Evolutionary conservation across 495 filamentous ascomycete genomes (phyloP).

Genomic region (Staphylotrichum tortipilum): DNA sequence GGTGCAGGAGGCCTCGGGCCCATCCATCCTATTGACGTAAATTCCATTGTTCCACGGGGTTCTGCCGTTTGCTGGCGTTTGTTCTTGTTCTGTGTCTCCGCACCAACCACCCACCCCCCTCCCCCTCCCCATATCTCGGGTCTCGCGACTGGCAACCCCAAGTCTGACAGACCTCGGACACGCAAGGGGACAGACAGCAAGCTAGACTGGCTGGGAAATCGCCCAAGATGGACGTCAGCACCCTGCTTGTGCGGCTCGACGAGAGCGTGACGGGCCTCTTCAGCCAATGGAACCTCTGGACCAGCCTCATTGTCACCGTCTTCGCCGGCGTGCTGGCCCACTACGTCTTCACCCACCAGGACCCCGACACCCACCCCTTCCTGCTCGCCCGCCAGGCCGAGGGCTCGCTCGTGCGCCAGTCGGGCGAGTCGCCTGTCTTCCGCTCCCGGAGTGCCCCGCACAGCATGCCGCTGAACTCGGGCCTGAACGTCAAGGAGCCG

Average conservation of each 20-base stretch:
- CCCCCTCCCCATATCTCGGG: too few species aligned
- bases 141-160: too few species aligned
- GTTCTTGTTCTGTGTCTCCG: background rate
- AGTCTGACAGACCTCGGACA: too few species aligned
- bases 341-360: conserved; percentile 41
- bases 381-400: conserved; percentile 78
- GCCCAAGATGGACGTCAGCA: conserved; percentile 26
- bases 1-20: background rate
- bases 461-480: conserved; percentile 70
- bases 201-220: too few species aligned
- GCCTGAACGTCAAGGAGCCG: conserved; percentile 77
- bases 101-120: too few species aligned
- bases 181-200: too few species aligned
- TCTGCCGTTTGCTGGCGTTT: background rate
- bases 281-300: conserved; percentile 71
- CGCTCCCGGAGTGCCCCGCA: conserved; percentile 74
- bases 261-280: conserved; percentile 57
- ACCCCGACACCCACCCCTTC: conserved; percentile 86
- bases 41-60: background rate
- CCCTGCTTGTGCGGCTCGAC: conserved; percentile 55
- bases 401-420: conserved; percentile 66
- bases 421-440: conserved; percentile 75
- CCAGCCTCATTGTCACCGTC: conserved; percentile 53
- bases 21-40: background rate
- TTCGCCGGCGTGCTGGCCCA: conserved; percentile 48